Percentiles rank a stretch among this genome's conserved stretches.
These are phyloP conservation scores for Narthecium ossifragum DNA, from an alignment of 106 monocot species.

Conservation along the genomic window DNA sequence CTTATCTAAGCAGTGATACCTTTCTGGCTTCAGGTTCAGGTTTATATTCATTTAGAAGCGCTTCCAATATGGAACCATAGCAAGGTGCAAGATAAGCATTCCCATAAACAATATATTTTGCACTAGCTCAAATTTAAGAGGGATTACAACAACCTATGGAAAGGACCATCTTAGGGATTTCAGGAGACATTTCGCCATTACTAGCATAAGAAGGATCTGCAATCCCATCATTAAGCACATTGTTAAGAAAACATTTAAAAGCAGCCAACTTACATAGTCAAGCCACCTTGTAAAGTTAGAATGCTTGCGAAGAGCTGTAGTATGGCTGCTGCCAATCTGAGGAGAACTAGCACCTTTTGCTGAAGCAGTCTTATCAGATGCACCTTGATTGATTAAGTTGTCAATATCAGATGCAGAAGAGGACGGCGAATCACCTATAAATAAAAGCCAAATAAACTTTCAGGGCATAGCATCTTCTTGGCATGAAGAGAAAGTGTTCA, in stretches of 20 bases:
- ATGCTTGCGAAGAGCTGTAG: conserved; percentile 41
- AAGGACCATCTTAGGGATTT: background rate
- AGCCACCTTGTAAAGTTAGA: conserved; percentile 36
- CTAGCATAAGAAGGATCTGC: background rate
- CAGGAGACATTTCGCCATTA: background rate
- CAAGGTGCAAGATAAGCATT: too few relatives aligned
- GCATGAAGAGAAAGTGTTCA: too few relatives aligned
- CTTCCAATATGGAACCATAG: too few relatives aligned
- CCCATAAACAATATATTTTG: too few relatives aligned
- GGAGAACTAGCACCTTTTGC: conserved; percentile 51
- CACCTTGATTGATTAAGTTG: conserved; percentile 59
- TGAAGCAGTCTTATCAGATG: conserved; percentile 43
- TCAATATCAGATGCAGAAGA: conserved; percentile 93
- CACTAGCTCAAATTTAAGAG: too few relatives aligned
- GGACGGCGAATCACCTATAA: conserved; percentile 84
- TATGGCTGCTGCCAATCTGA: conserved; percentile 42
- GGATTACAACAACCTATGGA: background rate
- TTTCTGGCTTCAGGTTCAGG: too few relatives aligned
- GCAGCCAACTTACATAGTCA: conserved; percentile 46
- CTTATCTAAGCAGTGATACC: too few relatives aligned
- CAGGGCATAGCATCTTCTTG: too few relatives aligned
- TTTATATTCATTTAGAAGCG: too few relatives aligned
- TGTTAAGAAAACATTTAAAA: background rate
- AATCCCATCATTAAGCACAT: background rate
- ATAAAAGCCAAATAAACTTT: conserved; percentile 5